Evolutionary conservation across 2,329 filamentous ascomycete genomes (phyloP), one percentile per base, ranked within the genome.

Genomic region (Bimuria novae-zelandiae): DNA sequence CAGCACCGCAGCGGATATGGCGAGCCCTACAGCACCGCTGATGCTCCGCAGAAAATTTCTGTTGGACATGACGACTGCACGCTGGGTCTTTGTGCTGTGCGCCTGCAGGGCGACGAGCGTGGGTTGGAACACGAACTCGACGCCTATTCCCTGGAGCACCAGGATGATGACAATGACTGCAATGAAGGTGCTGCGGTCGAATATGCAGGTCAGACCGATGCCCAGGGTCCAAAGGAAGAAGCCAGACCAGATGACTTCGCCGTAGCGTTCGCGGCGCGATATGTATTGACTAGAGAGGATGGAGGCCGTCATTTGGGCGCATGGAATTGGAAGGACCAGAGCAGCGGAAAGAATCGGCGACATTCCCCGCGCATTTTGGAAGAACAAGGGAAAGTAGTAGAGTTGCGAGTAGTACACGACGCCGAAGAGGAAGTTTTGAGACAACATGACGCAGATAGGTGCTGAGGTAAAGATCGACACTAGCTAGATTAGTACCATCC

Each of bases 361-460:
- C 62, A 73, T 74, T 23, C 74, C 71, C 21, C 78, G 76, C 3
- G 79, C 82, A 51, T 85, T 86, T 58, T 87, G 83, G 39, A 84
- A 82, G 66, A 84, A 88, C 0, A 87, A 72, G 1, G 84, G 84
- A 4, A 87, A 66, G 60, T 83, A 87, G 68, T 86, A 87, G 1
- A 87, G 70, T 51, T 80, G 80, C 2, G 79, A 75, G 59, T 86
- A 85, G 60, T 85, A 87, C 1, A 81, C 80, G 12, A 81, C 75
- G 4, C 86, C 84, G 19, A 86, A 78, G 19, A 89, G 70, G 57
- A 88, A 81, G 63, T 80, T 83, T 61, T 88, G 83, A 3, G 78
- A 35, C 42, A 88, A 72, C 55, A 89, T 79, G 7, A 82, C 75
- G 19, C 75, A 73, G 7, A 88, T 75, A 6, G 83, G 77, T 16